Percentiles rank a stretch among this genome's conserved stretches.
Evolutionary conservation across 495 filamentous ascomycete species (phyloP).

Genomic region (Xylaria flabelliformis): DNA sequence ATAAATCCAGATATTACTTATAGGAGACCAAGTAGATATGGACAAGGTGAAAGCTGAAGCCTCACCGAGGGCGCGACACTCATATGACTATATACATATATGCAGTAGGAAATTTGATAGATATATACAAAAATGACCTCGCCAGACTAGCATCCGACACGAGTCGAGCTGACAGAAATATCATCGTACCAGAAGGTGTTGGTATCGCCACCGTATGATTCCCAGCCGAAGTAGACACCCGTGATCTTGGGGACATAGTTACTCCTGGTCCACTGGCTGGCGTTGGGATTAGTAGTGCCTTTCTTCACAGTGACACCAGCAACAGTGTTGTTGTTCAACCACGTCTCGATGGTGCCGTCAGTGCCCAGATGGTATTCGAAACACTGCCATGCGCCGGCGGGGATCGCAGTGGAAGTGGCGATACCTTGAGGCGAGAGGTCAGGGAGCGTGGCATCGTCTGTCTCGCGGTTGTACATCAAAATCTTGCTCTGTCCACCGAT

Average conservation of each 20-base stretch:
- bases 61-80: background rate
- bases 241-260: constrained; percentile 55
- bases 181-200: constrained; percentile 69
- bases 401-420: constrained; percentile 55
- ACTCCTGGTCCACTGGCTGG: constrained; percentile 56
- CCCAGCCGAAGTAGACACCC: constrained; percentile 65
- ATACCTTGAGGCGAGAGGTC: constrained; percentile 63
- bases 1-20: background rate
- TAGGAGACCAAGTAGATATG: background rate
- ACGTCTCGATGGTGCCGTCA: constrained; percentile 63
- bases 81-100: background rate
- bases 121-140: background rate
- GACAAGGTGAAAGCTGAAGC: background rate
- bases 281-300: constrained; percentile 56
- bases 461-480: constrained; percentile 66
- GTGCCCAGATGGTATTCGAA: constrained; percentile 64
- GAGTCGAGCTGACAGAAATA: constrained; percentile 50
- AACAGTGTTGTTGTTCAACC: constrained; percentile 58
- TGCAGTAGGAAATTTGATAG: background rate
- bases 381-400: constrained; percentile 58
- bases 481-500: constrained; percentile 64
- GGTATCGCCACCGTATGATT: constrained; percentile 62
- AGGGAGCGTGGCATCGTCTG: constrained; percentile 65
- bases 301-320: constrained; percentile 54
- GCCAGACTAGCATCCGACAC: constrained; percentile 53